Evolutionary conservation across 2,329 filamentous ascomycete species (phyloP), one percentile per base, ranked within the genome.

Genomic region (Talaromyces atroroseus): DNA sequence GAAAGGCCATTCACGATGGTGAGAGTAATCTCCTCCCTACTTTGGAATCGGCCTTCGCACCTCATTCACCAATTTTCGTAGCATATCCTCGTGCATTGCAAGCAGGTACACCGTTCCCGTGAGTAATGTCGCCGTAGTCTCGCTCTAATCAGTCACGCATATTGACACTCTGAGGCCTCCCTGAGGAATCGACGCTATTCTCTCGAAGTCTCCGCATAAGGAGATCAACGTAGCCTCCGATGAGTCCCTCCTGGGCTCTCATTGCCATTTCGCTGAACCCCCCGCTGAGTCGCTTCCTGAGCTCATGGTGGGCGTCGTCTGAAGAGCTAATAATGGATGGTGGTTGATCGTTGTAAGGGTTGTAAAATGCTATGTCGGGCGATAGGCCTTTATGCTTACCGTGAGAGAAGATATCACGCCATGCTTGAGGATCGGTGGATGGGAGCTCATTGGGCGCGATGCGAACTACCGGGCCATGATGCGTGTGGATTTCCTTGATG

Each of bases 101-200:
- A 82, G 65, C 0, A 75, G 66, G 51, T 71, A 79, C 0, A 74
- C 76, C 0, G 68, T 63, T 1, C 76, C 77, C 0, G 68, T 64
- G 3, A 80, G 63, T 2, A 72, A 63, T 0, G 76, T 77, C 0
- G 77, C 76, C 0, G 76, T 79, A 0, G 78, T 80, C 54, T 80
- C 76, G 6, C 45, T 49, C 1, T 46, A 46, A 12, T 10, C 32
- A 34, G 32, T 34, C 32, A 10, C 32, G 32, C 32, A 34, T 34
- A 10, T 34, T 34, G 32, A 34, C 32, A 14, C 32, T 34, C 32
- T 34, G 7, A 10, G 32, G 10, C 32, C 10, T 34, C 10, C 32
- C 32, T 34, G 32, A 5, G 12, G 45, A n/a, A 29, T 47, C 45
- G 29, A 29, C 45, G 24, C 45, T 29, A 4, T 32, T 47, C n/a